Base-by-base conservation (phyloP, 768 basidiomycete species). In the Pleurotus platypus region DNA sequence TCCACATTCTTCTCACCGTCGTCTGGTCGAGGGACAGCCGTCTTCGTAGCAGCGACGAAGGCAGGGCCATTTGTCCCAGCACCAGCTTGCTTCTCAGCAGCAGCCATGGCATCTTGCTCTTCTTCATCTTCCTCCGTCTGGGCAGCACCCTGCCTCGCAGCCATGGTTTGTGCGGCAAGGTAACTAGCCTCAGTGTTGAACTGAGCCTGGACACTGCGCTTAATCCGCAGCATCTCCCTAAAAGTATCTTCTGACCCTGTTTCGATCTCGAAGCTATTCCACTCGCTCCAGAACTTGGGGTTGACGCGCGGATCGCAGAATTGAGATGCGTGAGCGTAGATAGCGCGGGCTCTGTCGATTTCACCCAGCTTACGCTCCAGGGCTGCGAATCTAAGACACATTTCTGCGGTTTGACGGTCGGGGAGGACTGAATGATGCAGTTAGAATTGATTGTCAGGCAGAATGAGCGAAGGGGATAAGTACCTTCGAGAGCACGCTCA, bases 221-320 rank as follows among this genome's bases (percentile, higher is more conserved):
- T 97, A 78, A 98, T 97, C 38, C 95, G 86, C 58, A 94, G 69
- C 90, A 92, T 93, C 74, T 92, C 91, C 61, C 87, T 80, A 86
- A 99, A 99, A 0, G 97, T 99, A 69, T 99, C 97, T 70, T 99
- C 97, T 1, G 93, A 96, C 1, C 97, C 97, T 2, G 94, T 97
- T 70, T 98, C 97, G 66, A 98, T 93, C 73, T 99, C 97, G 75
- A 98, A 99, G 50, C 78, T 79, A 70, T 98, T 94, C 97, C 97
- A 98, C 68, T 97, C 93, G 27, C 80, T 72, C 97, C 97, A 98
- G 80, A 98, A 98, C 58, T 87, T 85, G 37, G 94, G 88, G 67
- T 90, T 85, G 60, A 90, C 83, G 15, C 96, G 84, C 11, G 96
- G 96, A 68, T 98, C 96, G 70, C 96, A 99, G 81, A 99, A 98